A percentile compares a stretch with the other conserved stretches of the same genome.
These are phyloP conservation scores for Biscogniauxia sp. DNA, from an alignment of 2,329 filamentous ascomycete species.

Conservation along the genomic window DNA sequence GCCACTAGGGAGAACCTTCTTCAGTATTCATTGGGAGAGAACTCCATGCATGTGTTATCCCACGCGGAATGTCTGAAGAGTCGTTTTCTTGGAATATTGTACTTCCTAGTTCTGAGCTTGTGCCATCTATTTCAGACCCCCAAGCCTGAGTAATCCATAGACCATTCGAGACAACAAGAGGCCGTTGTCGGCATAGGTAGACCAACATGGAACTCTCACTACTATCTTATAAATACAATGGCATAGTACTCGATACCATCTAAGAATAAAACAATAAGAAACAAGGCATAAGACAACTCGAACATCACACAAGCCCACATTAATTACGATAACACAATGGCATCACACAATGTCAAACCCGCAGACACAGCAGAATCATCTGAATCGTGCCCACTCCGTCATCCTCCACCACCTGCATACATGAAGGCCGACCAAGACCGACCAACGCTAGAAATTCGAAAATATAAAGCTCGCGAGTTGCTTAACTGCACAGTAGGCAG, in stretches of 20 bases:
- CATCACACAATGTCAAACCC: background rate
- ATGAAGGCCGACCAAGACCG: slow-evolving; percentile 1
- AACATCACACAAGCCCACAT: background rate
- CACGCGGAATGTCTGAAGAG: too few relatives aligned
- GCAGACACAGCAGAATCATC: background rate
- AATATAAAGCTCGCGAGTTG: slow-evolving; percentile 5
- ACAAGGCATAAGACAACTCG: background rate
- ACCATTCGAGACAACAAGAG: background rate
- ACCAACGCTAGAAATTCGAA: background rate
- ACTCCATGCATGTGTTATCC: too few relatives aligned
- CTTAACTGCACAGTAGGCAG: slow-evolving; percentile 11
- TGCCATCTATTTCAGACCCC: too few relatives aligned
- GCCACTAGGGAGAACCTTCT: too few relatives aligned
- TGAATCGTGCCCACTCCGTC: background rate
- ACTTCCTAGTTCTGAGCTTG: too few relatives aligned
- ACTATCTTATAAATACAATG: background rate
- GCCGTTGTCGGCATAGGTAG: background rate
- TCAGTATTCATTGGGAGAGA: too few relatives aligned
- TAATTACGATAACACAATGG: background rate
- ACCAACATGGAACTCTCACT: background rate
- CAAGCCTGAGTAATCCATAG: background rate
- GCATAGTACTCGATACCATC: background rate
- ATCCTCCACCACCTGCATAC: background rate
- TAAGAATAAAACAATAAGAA: background rate
- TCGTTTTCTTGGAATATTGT: too few relatives aligned